Evolutionary conservation across 352 stramenopile species (phyloP).

Genomic region (Phytopythium litorale): DNA sequence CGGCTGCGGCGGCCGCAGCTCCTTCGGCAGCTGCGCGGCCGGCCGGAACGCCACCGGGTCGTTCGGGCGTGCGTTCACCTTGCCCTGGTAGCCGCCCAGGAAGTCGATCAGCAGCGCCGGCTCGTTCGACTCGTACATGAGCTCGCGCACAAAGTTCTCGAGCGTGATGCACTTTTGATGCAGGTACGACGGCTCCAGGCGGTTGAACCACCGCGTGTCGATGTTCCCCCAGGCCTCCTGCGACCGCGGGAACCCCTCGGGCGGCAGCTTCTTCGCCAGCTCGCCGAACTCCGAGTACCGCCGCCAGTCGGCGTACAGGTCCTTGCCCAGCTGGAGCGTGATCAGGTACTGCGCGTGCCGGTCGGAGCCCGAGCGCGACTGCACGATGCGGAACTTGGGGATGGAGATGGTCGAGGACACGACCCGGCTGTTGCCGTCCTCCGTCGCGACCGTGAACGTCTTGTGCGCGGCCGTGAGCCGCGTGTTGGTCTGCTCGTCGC

Average conservation of each 20-base stretch:
- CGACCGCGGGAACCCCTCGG: conserved; percentile 51
- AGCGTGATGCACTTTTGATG: conserved; percentile 88
- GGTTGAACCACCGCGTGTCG: conserved; percentile 87
- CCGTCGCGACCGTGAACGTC: conserved; percentile 66
- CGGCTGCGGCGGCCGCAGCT: conserved; percentile 90
- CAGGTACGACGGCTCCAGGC: conserved; percentile 80
- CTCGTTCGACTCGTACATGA: conserved; percentile 87
- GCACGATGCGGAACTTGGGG: conserved; percentile 87
- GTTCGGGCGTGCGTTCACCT: conserved; percentile 71
- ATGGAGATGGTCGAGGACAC: conserved; percentile 79
- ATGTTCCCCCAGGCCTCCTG: conserved; percentile 69
- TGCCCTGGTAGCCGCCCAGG: conserved; percentile 68
- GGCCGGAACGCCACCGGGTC: conserved; percentile 64
- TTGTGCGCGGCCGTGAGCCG: conserved; percentile 84
- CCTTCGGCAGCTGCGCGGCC: conserved; percentile 76
- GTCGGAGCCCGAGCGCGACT: conserved; percentile 73
- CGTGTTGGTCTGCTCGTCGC: conserved; percentile 82
- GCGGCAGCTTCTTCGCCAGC: conserved; percentile 72
- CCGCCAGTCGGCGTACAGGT: conserved; percentile 84
- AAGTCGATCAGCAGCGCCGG: conserved; percentile 75
- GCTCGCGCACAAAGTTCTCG: conserved; percentile 85
- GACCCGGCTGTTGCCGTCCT: conserved; percentile 76
- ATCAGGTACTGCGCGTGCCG: conserved; percentile 87
- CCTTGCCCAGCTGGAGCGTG: conserved; percentile 83
- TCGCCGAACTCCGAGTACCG: conserved; percentile 88